Conservation (phyloP, 352 stramenopile genomes). For the Phytophthora multivora region DNA sequence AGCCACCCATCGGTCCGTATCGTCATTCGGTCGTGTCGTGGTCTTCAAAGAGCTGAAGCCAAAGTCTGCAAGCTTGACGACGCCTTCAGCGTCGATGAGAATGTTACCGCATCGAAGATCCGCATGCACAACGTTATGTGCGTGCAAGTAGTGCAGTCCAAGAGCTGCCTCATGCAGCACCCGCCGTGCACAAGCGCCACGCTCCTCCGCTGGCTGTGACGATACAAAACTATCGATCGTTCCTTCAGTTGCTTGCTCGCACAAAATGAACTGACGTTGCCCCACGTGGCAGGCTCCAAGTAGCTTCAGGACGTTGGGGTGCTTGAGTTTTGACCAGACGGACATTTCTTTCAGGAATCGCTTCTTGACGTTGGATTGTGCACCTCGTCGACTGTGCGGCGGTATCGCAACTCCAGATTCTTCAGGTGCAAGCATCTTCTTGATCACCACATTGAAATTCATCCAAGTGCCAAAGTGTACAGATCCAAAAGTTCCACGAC, state of each 20-base stretch:
- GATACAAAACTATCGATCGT: slow-evolving; percentile 27
- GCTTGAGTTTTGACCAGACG: slow-evolving; percentile 31
- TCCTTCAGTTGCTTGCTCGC: slow-evolving; percentile 25
- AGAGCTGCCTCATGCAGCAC: slow-evolving; percentile 30
- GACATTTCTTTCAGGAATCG: slow-evolving; percentile 28
- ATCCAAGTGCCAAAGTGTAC: slow-evolving; percentile 40
- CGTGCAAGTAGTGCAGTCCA: slow-evolving; percentile 37
- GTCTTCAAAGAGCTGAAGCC: slow-evolving; percentile 26
- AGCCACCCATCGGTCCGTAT: slow-evolving; percentile 24
- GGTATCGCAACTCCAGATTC: slow-evolving; percentile 3
- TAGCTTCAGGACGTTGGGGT: slow-evolving; percentile 34
- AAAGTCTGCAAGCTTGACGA: slow-evolving; percentile 37
- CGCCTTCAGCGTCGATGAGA: slow-evolving; percentile 23
- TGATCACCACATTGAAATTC: slow-evolving; percentile 30
- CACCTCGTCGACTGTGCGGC: slow-evolving; percentile 7
- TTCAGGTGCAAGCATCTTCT: slow-evolving; percentile 24
- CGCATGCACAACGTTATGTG: slow-evolving; percentile 31
- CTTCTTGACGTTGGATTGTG: slow-evolving; percentile 14
- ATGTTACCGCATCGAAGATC: slow-evolving; percentile 38
- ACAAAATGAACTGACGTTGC: slow-evolving; percentile 23
- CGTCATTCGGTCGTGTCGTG: background rate
- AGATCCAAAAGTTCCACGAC: slow-evolving; percentile 26
- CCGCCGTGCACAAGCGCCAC: slow-evolving; percentile 12
- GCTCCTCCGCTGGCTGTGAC: slow-evolving; percentile 8
- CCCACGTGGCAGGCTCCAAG: slow-evolving; percentile 35